A percentile compares a stretch with the other conserved stretches of the same genome.
Evolutionary conservation across 2,329 filamentous ascomycete species (phyloP).

Genomic region (Escovopsis sp.): DNA sequence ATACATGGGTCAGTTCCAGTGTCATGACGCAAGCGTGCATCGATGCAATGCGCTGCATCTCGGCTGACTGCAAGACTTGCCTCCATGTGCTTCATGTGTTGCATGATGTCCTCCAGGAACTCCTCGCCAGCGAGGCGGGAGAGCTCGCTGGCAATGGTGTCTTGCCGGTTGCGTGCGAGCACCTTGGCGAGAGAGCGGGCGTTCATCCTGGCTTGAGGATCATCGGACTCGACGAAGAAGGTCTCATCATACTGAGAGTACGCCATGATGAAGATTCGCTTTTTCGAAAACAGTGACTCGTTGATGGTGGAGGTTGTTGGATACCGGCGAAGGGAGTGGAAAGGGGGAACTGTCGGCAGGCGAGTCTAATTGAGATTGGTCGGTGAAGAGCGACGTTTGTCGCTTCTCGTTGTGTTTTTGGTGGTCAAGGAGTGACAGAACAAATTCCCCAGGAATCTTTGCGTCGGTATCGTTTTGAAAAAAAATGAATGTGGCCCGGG

Average conservation of each 20-base stretch:
- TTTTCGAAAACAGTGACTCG: slow-evolving; percentile 5
- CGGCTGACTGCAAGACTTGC: slow-evolving; percentile 23
- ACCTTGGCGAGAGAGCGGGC: slow-evolving; percentile 63
- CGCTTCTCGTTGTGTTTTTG: slow-evolving; percentile 7
- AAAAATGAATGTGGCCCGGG: slow-evolving; percentile 21
- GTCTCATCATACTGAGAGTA: slow-evolving; percentile 27
- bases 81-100: slow-evolving; percentile 95
- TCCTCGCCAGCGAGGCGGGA: slow-evolving; percentile 74
- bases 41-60: neutral
- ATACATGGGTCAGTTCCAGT: neutral
- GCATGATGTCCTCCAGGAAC: slow-evolving; percentile 86
- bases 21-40: no score
- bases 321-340: slow-evolving; percentile 3
- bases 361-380: slow-evolving; percentile 11
- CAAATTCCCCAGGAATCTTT: slow-evolving; percentile 39
- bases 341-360: slow-evolving; percentile 9
- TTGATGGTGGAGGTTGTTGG: slow-evolving; percentile 2
- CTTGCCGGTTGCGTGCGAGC: slow-evolving; percentile 68
- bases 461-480: slow-evolving; percentile 23
- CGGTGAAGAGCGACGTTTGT: slow-evolving; percentile 1
- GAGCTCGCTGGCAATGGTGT: slow-evolving; percentile 76
- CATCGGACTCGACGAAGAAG: slow-evolving; percentile 42
- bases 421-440: slow-evolving; percentile 28
- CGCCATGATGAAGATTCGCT: slow-evolving; percentile 26
- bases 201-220: slow-evolving; percentile 41